These are phyloP conservation scores for Termitomyces heimii DNA, from an alignment of 768 basidiomycete species.

Conservation along the genomic window DNA sequence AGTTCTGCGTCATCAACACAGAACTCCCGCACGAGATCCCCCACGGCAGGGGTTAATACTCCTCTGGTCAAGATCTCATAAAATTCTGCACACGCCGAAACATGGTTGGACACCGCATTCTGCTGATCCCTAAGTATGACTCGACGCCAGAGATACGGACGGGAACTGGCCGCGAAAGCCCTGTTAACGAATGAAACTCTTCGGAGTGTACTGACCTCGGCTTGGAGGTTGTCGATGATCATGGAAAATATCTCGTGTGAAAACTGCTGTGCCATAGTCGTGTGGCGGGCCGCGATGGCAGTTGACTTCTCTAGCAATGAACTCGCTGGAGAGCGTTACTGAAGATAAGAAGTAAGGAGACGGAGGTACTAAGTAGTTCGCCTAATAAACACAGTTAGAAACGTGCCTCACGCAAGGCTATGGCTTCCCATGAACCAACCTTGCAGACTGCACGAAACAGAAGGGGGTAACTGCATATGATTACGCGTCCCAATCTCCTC, in stretches of 20 bases:
- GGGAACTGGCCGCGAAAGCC: background rate
- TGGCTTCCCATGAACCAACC: background rate
- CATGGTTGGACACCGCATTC: background rate
- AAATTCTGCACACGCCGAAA: background rate
- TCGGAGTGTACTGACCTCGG: background rate
- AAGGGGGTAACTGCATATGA: background rate
- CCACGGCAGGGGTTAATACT: background rate
- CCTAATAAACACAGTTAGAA: conserved; percentile 3
- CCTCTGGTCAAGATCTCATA: background rate
- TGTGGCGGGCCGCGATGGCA: background rate
- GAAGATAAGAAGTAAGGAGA: background rate
- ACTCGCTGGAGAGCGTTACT: background rate
- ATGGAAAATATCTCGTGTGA: background rate
- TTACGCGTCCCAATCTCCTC: background rate
- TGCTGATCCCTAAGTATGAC: background rate
- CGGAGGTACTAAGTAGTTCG: background rate
- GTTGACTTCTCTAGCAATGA: background rate
- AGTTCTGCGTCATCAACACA: background rate
- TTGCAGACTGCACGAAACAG: background rate
- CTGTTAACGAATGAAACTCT: background rate
- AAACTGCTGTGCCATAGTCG: background rate
- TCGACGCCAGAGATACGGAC: background rate
- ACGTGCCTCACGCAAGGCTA: conserved; percentile 6
- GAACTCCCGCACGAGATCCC: background rate
- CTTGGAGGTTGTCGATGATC: conserved; percentile 1